Evolutionary conservation across 225 moss, liverwort and hornwort species (phyloP).

Genomic region (Pleurozium schreberi): DNA sequence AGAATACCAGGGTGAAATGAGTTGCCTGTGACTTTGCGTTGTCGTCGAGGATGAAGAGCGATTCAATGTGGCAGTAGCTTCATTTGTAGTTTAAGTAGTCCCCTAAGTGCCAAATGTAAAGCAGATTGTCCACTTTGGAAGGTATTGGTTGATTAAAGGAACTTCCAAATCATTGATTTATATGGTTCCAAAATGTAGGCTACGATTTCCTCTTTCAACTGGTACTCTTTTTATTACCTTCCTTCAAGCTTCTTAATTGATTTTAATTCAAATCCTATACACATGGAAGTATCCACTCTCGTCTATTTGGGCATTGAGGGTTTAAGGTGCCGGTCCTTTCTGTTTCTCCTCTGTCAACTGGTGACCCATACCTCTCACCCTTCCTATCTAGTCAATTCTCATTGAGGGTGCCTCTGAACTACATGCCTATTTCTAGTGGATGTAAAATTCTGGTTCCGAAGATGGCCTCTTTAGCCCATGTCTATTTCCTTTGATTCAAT

Average conservation of each 20-base stretch:
- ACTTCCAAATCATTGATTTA: neutral
- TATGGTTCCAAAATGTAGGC: neutral
- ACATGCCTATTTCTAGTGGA: neutral
- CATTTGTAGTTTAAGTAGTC: neutral
- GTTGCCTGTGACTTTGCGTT: neutral
- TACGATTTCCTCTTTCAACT: neutral
- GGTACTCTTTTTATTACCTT: too few species aligned
- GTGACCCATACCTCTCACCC: neutral
- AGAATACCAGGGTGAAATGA: neutral
- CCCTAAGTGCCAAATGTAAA: neutral
- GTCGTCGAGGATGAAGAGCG: slow-evolving; percentile 2
- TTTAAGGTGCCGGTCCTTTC: neutral
- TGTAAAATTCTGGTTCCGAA: neutral
- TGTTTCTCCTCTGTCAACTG: neutral
- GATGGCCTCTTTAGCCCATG: neutral
- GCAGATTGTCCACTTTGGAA: neutral
- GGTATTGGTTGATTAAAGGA: neutral
- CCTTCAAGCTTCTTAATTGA: neutral
- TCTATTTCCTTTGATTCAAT: neutral
- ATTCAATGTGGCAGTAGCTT: neutral
- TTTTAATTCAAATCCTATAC: neutral
- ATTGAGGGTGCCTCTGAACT: neutral
- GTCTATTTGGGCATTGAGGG: neutral
- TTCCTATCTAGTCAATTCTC: neutral
- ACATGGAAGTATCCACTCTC: neutral